Base-by-base conservation (phyloP, 2,329 filamentous ascomycete genomes). In the Talaromyces islandicus region DNA sequence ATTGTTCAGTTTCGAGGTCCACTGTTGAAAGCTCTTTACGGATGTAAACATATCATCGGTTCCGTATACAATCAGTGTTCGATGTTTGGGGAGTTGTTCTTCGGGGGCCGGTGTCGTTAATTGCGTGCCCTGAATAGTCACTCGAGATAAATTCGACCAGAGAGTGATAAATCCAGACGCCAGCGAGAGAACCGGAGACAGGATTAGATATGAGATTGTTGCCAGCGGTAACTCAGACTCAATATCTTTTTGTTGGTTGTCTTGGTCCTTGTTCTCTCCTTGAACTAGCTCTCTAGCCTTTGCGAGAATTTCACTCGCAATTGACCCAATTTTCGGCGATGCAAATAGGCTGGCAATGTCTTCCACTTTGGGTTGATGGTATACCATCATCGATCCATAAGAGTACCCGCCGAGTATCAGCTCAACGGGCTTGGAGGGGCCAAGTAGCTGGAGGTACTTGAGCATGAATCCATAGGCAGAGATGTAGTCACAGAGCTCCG, bases 351-450 rank as follows among this genome's bases (percentile, higher is more conserved):
- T 72, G 25, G 91, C 74, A 29, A 95, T 84, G 0, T 79, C 73
- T 11, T 78, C 71, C 38, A 88, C 62, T 9, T 71, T 64, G 0
- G 91, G 90, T 0, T 96, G 81, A 60, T 88, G 85, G 0, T 84
- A 86, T 2, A 91, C 86, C 43, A 97, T 84, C 69, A 96, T 83
- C 4, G 91, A 90, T 50, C 94, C 94, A 72, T 97, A 97, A 0
- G 92, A 96, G 72, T 97, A 97, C 12, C 92, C 92, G 1, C 84
- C 88, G 7, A 94, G 78, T 5, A 96, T 27, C 21, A 62, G n/a
- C 12, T 62, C 60, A 43, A 62, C 48, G 41, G 30, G 35, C 21
- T 61, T 61, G 4, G 41, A 41, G 4, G 58, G 60, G 1, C 7
- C 60, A 19, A 59, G 57, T 27, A 66, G 60, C 24, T 63, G 58